These are phyloP conservation scores for Xylaria sp. DNA, from an alignment of 2,329 filamentous ascomycete genomes.

Conservation along the genomic window DNA sequence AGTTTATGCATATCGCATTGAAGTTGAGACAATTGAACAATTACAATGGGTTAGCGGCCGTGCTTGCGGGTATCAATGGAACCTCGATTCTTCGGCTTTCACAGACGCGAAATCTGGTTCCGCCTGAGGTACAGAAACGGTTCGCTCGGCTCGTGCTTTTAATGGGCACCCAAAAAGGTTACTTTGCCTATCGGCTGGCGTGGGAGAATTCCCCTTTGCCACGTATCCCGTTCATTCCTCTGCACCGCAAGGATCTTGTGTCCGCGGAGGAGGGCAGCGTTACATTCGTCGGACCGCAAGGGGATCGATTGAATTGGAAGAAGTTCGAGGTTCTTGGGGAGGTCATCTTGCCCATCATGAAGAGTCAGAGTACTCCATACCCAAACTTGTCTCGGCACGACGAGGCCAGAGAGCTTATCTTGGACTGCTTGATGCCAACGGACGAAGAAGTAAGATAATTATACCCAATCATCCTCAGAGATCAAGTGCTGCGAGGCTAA, in stretches of 20 bases:
- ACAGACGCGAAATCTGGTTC: conserved; percentile 81
- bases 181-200: conserved; percentile 94
- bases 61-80: conserved; percentile 91
- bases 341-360: conserved; percentile 88
- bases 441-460: conserved; percentile 79
- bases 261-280: conserved; percentile 91
- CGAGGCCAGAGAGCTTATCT: conserved; percentile 75
- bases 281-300: conserved; percentile 81
- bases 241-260: conserved; percentile 89
- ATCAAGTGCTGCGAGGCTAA: conserved; percentile 34
- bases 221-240: conserved; percentile 90
- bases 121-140: conserved; percentile 77
- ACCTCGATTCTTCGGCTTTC: conserved; percentile 84
- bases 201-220: conserved; percentile 95
- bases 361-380: conserved; percentile 88
- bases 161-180: conserved; percentile 92
- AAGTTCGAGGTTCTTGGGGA: conserved; percentile 98
- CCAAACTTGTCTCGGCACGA: conserved; percentile 76
- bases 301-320: conserved; percentile 90
- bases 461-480: background rate
- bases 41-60: conserved; percentile 94
- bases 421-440: conserved; percentile 82
- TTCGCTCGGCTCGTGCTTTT: conserved; percentile 89
- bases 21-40: conserved; percentile 93
- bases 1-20: conserved; percentile 90